Percentiles rank a stretch among this genome's conserved stretches.
These are phyloP conservation scores for Sesbania bispinosa DNA, from an alignment of 306 rosid genomes.

Conservation along the genomic window DNA sequence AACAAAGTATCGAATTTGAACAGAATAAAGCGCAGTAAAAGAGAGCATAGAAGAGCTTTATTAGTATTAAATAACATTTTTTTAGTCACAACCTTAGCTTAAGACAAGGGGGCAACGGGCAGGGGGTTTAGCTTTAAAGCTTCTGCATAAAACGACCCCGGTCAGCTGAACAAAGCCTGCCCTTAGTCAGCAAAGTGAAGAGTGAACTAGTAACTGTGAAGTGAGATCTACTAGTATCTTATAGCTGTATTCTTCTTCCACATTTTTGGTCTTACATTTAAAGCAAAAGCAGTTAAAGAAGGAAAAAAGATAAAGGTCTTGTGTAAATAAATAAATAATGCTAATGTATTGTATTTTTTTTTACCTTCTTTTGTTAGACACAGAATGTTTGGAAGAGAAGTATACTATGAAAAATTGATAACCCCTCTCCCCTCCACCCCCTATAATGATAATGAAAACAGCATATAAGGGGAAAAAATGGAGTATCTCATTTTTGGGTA, in stretches of 20 bases:
- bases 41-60: conserved; percentile 29
- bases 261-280: conserved; percentile 58
- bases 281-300: conserved; percentile 76
- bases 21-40: conserved; percentile 69
- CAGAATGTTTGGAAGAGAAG: conserved; percentile 69
- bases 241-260: conserved; percentile 32
- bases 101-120: conserved; percentile 86
- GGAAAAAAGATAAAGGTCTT: conserved; percentile 57
- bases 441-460: neutral
- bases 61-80: conserved; percentile 21
- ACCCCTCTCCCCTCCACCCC: neutral
- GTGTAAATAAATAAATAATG: conserved; percentile 24
- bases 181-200: conserved; percentile 86
- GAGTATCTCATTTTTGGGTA: conserved; percentile 1
- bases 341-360: neutral
- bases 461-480: neutral
- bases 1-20: conserved; percentile 81
- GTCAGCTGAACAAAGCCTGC: conserved; percentile 76
- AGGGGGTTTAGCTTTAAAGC: conserved; percentile 54
- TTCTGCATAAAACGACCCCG: conserved; percentile 36
- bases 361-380: conserved; percentile 40
- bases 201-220: neutral
- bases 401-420: conserved; percentile 10
- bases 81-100: conserved; percentile 40
- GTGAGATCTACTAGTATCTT: conserved; percentile 34